These are phyloP conservation scores for Carallia pectinifolia DNA, from an alignment of 345 rosid species.

Conservation along the genomic window DNA sequence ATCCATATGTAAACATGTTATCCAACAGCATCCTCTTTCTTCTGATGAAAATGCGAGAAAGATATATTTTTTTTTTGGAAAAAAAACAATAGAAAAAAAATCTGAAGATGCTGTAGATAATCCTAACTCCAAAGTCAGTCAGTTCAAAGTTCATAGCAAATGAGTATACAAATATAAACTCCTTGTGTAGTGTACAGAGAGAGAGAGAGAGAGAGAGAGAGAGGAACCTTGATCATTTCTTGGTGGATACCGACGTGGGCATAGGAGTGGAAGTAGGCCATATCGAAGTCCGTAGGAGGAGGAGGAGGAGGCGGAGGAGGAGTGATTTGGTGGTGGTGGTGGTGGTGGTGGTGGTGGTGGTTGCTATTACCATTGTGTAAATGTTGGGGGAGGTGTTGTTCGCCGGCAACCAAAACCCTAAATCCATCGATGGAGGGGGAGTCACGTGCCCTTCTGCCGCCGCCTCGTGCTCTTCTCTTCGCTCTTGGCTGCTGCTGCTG, in stretches of 20 bases:
- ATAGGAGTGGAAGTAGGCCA: slow-evolving; percentile 80
- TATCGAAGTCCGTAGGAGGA: slow-evolving; percentile 79
- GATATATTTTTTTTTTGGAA: too few relatives aligned
- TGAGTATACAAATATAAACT: neutral
- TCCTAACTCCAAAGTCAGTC: too few relatives aligned
- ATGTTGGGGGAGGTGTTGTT: slow-evolving; percentile 24
- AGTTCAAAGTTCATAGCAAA: neutral
- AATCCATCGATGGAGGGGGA: slow-evolving; percentile 21
- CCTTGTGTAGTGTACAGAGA: neutral
- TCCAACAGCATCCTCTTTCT: too few relatives aligned
- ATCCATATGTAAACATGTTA: too few relatives aligned
- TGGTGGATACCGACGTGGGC: slow-evolving; percentile 95
- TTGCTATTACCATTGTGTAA: slow-evolving; percentile 5
- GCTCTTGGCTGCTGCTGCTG: slow-evolving; percentile 34
- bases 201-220: neutral
- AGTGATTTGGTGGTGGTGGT: slow-evolving; percentile 33
- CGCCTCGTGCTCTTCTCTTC: slow-evolving; percentile 33
- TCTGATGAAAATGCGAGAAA: too few relatives aligned
- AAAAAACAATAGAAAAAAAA: too few relatives aligned
- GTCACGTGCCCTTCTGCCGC: slow-evolving; percentile 34
- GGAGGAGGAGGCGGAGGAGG: slow-evolving; percentile 28
- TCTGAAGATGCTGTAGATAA: too few relatives aligned
- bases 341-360: neutral
- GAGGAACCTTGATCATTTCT: slow-evolving; percentile 88
- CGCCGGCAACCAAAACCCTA: slow-evolving; percentile 51